These are phyloP conservation scores for Ilyonectria sp. DNA, from an alignment of 2,329 filamentous ascomycete genomes.

Conservation along the genomic window DNA sequence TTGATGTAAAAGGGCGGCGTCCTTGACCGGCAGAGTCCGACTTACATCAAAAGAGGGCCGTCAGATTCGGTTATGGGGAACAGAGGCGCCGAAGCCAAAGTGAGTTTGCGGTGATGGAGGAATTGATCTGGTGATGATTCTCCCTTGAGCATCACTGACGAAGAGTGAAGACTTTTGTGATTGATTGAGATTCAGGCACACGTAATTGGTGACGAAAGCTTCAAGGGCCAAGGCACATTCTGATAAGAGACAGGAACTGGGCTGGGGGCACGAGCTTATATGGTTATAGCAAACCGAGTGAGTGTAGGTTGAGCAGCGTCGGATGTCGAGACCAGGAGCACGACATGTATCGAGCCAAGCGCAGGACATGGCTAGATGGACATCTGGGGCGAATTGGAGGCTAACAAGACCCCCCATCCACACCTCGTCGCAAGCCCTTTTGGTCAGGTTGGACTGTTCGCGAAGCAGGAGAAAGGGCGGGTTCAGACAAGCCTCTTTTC, in stretches of 20 bases:
- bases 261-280: slow-evolving; percentile 47
- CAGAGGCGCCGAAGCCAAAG: slow-evolving; percentile 28
- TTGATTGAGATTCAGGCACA: not conserved
- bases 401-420: slow-evolving; percentile 42
- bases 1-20: slow-evolving; percentile 19
- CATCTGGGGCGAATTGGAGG: slow-evolving; percentile 34
- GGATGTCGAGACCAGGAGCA: slow-evolving; percentile 37
- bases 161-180: slow-evolving; percentile 7
- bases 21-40: slow-evolving; percentile 32
- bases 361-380: slow-evolving; percentile 42
- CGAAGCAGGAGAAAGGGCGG: slow-evolving; percentile 40
- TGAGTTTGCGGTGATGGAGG: slow-evolving; percentile 24
- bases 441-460: slow-evolving; percentile 40
- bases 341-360: slow-evolving; percentile 45
- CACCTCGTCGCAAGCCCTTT: slow-evolving; percentile 31
- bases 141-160: slow-evolving; percentile 21
- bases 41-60: slow-evolving; percentile 36
- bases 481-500: slow-evolving; percentile 47
- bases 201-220: slow-evolving; percentile 8
- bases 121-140: slow-evolving; percentile 19
- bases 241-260: slow-evolving; percentile 15
- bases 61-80: slow-evolving; percentile 36
- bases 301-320: slow-evolving; percentile 38
- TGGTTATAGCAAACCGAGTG: slow-evolving; percentile 38
- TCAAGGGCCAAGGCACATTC: slow-evolving; percentile 10